A percentile compares a stretch with the other conserved stretches of the same genome.
phyloP scores from a whole-genome alignment of 768 basidiomycete genomes.

The Phanerodontia chrysosporium region DNA sequence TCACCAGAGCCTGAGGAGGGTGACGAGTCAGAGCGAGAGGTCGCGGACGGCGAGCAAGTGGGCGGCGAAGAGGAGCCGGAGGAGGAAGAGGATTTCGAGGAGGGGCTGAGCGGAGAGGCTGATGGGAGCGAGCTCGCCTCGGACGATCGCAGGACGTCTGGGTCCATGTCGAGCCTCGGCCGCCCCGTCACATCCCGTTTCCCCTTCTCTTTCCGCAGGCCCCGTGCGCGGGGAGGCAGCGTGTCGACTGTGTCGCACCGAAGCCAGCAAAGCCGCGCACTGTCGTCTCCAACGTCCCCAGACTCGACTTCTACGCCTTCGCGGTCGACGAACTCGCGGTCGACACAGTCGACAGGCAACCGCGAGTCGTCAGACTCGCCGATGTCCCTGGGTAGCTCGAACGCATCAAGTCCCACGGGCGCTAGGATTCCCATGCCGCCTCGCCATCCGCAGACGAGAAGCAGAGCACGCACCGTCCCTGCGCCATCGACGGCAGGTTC shows the following conservation, averaged over 20 bases:
- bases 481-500: slow-evolving; percentile 27
- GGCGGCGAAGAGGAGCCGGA: slow-evolving; percentile 37
- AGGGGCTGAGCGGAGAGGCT: slow-evolving; percentile 36
- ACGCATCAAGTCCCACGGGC: slow-evolving; percentile 18
- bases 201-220: slow-evolving; percentile 63
- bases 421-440: slow-evolving; percentile 46
- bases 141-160: slow-evolving; percentile 58
- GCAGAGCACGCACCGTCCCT: slow-evolving; percentile 35
- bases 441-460: slow-evolving; percentile 39
- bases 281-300: neutral
- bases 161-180: slow-evolving; percentile 83
- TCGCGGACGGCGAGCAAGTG: slow-evolving; percentile 26
- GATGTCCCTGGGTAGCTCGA: too few relatives aligned
- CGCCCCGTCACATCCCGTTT: slow-evolving; percentile 68
- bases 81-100: too few relatives aligned
- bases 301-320: slow-evolving; percentile 9
- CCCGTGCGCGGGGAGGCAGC: slow-evolving; percentile 39
- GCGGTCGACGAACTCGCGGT: slow-evolving; percentile 22
- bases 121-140: slow-evolving; percentile 44
- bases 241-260: slow-evolving; percentile 28
- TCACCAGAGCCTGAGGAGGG: slow-evolving; percentile 44
- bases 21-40: slow-evolving; percentile 15
- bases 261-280: slow-evolving; percentile 9
- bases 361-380: slow-evolving; percentile 58
- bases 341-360: slow-evolving; percentile 58